phyloP scores from a whole-genome alignment of 1,284 basidiomycete species.

The Apiotrichum gamsii region DNA sequence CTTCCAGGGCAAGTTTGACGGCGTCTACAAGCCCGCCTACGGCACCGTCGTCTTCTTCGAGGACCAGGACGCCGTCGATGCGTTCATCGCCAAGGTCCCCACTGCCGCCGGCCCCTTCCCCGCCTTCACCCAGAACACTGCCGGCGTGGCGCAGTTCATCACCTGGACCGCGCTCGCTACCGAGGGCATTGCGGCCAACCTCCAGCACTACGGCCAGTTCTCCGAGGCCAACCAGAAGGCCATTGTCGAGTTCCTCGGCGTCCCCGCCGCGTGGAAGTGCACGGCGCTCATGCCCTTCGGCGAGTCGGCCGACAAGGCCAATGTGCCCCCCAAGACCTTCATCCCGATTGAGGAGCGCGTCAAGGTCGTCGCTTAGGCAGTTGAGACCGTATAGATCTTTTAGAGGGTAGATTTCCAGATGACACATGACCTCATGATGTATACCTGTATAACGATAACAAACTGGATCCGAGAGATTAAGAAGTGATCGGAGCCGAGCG shows the following conservation, averaged over 20 bases:
- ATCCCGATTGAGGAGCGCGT: conserved; percentile 13
- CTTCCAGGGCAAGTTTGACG: conserved; percentile 32
- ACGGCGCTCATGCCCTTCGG: conserved; percentile 47
- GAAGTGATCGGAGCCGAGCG: no score
- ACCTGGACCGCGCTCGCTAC: conserved; percentile 44
- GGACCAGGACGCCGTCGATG: conserved; percentile 47
- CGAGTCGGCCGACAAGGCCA: conserved; percentile 14
- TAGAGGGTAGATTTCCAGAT: not conserved
- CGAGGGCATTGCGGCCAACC: conserved; percentile 45
- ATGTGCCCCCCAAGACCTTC: conserved; percentile 29
- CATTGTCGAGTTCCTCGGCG: conserved; percentile 32
- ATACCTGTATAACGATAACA: not conserved
- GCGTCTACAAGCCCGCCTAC: conserved; percentile 43
- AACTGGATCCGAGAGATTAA: no score
- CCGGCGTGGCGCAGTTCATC: conserved; percentile 41
- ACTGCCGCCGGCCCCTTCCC: conserved; percentile 14
- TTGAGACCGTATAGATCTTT: not conserved
- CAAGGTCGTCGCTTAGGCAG: conserved; percentile 3
- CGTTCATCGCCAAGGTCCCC: conserved; percentile 46
- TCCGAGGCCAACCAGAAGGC: conserved; percentile 18
- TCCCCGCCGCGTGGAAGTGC: conserved; percentile 40
- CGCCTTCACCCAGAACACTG: conserved; percentile 13
- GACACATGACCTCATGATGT: not conserved
- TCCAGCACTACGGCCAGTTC: conserved; percentile 33
- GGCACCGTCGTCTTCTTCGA: conserved; percentile 52